These are phyloP conservation scores for Acer negundo DNA, from an alignment of 345 rosid genomes.

Conservation along the genomic window DNA sequence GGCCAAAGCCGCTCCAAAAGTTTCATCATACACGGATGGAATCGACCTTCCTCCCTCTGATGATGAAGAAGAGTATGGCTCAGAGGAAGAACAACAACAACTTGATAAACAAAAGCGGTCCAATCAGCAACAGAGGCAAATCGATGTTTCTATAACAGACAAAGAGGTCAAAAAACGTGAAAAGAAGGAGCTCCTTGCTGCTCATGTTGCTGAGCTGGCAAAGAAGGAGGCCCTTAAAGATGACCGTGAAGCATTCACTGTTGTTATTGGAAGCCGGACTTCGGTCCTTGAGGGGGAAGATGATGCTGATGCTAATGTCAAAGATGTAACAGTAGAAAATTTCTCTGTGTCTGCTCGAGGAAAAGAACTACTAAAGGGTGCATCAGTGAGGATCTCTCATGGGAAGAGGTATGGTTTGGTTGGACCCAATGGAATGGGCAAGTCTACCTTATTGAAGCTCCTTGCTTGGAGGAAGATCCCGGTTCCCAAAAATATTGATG, in stretches of 20 bases:
- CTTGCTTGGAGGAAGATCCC: constrained; percentile 45
- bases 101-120: background rate
- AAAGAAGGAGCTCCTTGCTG: constrained; percentile 37
- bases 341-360: constrained; percentile 43
- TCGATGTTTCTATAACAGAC: constrained; percentile 26
- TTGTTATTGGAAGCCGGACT: constrained; percentile 39
- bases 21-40: constrained; percentile 31
- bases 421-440: constrained; percentile 40
- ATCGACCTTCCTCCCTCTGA: constrained; percentile 42
- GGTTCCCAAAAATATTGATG: constrained; percentile 39
- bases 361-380: constrained; percentile 39
- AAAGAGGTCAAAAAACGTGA: constrained; percentile 35
- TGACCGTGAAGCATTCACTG: constrained; percentile 43
- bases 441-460: constrained; percentile 37
- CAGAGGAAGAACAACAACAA: constrained; percentile 22
- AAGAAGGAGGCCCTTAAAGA: constrained; percentile 38
- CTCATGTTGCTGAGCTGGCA: constrained; percentile 26
- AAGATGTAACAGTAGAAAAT: constrained; percentile 35
- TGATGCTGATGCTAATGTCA: constrained; percentile 40
- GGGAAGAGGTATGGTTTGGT: constrained; percentile 48
- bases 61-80: constrained; percentile 29
- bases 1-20: constrained; percentile 17
- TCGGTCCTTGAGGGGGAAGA: constrained; percentile 41
- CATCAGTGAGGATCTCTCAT: constrained; percentile 40
- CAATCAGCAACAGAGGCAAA: constrained; percentile 18